Base-by-base conservation (phyloP, 139 green algal genomes). In the Tetradesmus lagerheimii region DNA sequence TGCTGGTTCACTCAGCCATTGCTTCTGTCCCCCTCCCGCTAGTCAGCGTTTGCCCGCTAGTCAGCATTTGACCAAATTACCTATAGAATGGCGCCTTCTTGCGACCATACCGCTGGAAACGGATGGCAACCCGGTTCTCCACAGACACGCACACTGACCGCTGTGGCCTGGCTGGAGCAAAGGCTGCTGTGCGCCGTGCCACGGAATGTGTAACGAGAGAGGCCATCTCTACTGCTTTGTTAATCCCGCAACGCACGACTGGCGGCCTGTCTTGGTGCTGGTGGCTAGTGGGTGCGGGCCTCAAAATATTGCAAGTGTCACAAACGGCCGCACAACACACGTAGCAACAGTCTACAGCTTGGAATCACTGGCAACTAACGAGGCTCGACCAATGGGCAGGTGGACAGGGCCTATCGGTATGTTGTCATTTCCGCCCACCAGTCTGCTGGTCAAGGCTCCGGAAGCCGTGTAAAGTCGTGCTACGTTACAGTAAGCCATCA, bases 101-200 rank as follows among this genome's bases (percentile, higher is more conserved):
- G 76, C 97, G 93, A 16, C 97, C 97, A 86, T 97, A 95, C 2
- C 97, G 95, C 71, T 96, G 96, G 92, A 99, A 99, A 27, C 97
- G 97, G 45, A 99, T 95, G 37, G 92, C 90, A 53, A 98, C 96
- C 8, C 93, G 87, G 92, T 95, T 94, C 91, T 98, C 95, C 45
- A 98, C 90, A 71, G 57, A 71, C 57, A 71, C 57, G 57, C 57
- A 71, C 57, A 71, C 57, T 71, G 57, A 71, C 57, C 57, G 57
- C 57, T 71, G 57, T 71, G 57, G 57, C 57, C 57, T 71, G 57
- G 57, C 57, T 71, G 57, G 57, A 71, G 57, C 57, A n/a, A 71
- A 71, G 23, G 80, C 85, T 64, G 85, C 85, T 84, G 85, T 47
- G 5, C 85, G 43, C 57, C 31, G 57, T 23, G 57, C 57, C 57